A percentile compares a stretch with the other conserved stretches of the same genome.
These are phyloP conservation scores for Geranium brycei DNA, from an alignment of 345 rosid species.

Conservation along the genomic window DNA sequence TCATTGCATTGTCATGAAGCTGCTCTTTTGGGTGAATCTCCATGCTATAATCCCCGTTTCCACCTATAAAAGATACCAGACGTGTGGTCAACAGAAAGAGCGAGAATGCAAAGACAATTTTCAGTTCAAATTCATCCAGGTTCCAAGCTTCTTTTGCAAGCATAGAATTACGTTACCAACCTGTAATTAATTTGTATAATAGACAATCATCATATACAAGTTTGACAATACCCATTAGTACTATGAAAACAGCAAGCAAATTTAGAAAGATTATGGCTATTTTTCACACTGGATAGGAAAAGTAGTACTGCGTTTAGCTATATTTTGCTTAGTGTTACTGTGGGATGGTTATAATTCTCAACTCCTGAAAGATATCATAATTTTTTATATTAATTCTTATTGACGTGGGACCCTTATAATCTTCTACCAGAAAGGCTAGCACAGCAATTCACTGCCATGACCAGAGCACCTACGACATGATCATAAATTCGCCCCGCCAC, in stretches of 20 bases:
- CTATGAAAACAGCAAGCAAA: neutral
- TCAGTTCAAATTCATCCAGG: constrained; percentile 1
- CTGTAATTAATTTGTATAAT: no score
- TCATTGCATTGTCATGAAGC: constrained; percentile 86
- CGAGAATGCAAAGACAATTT: neutral
- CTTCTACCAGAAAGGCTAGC: neutral
- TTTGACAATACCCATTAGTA: no score
- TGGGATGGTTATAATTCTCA: neutral
- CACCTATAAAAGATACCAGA: constrained; percentile 56
- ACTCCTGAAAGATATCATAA: neutral
- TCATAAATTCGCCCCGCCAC: no score
- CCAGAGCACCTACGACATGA: no score
- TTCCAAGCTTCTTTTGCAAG: neutral
- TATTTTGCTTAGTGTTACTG: no score
- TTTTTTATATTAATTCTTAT: no score
- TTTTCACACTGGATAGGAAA: neutral
- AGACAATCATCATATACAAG: no score
- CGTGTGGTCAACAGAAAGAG: constrained; percentile 16
- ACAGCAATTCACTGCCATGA: no score
- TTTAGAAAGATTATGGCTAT: no score
- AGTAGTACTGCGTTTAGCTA: no score
- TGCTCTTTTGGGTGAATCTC: constrained; percentile 95
- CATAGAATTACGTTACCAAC: neutral
- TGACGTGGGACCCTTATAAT: neutral
- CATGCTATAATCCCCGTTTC: constrained; percentile 80